phyloP scores from a whole-genome alignment of 176 grass and related monocot genomes.

The Phoenix roebelenii region DNA sequence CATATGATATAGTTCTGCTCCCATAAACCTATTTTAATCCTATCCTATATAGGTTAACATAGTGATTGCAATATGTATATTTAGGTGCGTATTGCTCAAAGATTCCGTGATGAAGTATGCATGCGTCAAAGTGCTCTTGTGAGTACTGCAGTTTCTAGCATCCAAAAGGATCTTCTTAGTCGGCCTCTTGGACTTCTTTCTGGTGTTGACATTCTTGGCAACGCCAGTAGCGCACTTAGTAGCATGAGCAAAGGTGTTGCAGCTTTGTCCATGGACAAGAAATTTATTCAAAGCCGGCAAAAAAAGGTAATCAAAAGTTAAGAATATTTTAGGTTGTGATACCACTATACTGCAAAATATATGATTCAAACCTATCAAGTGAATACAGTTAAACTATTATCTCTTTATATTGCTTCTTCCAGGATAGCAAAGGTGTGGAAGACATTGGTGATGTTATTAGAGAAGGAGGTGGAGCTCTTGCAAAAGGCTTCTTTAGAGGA shows the following conservation, averaged over 20 bases:
- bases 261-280: constrained; percentile 97
- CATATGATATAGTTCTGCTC: too few relatives aligned
- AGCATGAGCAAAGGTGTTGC: constrained; percentile 99
- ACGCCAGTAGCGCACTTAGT: constrained; percentile 93
- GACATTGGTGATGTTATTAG: constrained; percentile 94
- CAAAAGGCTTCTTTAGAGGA: constrained; percentile 94
- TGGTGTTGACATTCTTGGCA: constrained; percentile 98
- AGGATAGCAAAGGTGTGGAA: constrained; percentile 99
- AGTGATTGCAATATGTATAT: neutral
- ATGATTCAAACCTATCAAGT: too few relatives aligned
- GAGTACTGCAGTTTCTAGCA: constrained; percentile 63
- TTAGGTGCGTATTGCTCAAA: constrained; percentile 82
- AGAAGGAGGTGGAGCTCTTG: constrained; percentile 92
- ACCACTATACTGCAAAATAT: too few relatives aligned
- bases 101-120: constrained; percentile 66
- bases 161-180: constrained; percentile 95
- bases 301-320: constrained; percentile 44
- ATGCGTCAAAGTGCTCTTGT: constrained; percentile 92
- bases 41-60: too few relatives aligned
- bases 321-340: too few relatives aligned
- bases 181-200: constrained; percentile 95
- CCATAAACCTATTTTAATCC: too few relatives aligned
- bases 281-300: constrained; percentile 87
- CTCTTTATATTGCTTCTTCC: constrained; percentile 2
- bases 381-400: too few relatives aligned